phyloP scores from a whole-genome alignment of 2,329 filamentous ascomycete species.

The Neonectria punicea region DNA sequence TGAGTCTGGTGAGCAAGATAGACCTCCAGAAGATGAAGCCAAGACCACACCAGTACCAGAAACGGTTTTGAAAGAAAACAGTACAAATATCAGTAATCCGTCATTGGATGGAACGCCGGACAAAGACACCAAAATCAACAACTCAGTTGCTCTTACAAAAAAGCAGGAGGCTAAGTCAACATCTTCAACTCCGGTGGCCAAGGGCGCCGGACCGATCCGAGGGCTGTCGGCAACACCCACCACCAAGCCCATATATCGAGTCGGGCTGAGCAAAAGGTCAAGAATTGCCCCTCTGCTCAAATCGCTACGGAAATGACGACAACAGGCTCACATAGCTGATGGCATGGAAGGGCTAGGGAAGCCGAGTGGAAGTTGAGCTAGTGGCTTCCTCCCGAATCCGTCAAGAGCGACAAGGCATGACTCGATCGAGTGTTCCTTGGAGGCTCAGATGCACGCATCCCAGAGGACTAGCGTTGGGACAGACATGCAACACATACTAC shows the following conservation, averaged over 20 bases:
- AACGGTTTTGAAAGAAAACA: constrained; percentile 25
- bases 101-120: constrained; percentile 8
- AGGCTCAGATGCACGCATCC: too few species aligned
- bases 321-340: background rate
- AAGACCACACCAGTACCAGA: background rate
- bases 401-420: background rate
- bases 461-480: background rate
- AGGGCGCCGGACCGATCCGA: constrained; percentile 25
- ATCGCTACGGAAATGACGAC: constrained; percentile 54
- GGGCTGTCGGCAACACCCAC: constrained; percentile 30
- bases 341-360: background rate
- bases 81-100: constrained; percentile 4
- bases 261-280: constrained; percentile 62
- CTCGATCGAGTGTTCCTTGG: too few species aligned
- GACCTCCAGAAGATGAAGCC: background rate
- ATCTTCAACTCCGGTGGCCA: background rate
- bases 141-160: background rate
- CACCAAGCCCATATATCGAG: constrained; percentile 57
- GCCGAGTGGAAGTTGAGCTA: background rate
- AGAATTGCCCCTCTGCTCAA: constrained; percentile 64
- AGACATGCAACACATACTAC: too few species aligned
- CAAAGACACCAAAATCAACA: constrained; percentile 10
- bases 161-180: constrained; percentile 19
- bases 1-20: background rate
- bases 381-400: background rate